Percentiles rank a stretch among this genome's conserved stretches.
phyloP scores from a whole-genome alignment of 257 asterid species.

The Buddleja alternifolia region DNA sequence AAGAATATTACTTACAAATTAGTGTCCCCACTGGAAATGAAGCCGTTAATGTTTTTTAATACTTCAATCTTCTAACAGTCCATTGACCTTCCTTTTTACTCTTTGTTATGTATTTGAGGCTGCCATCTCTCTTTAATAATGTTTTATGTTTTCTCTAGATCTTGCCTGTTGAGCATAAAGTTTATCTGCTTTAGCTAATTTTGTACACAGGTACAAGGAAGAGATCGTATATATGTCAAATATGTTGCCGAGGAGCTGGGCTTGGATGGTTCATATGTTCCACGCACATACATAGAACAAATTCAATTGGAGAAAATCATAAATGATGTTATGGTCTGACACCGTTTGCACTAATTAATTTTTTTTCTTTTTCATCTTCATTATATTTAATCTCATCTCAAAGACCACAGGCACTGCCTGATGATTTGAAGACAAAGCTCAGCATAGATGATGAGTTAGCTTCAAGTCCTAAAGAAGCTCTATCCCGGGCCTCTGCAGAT shows the following conservation, averaged over 20 bases:
- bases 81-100: constrained; percentile 9
- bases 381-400: constrained; percentile 30
- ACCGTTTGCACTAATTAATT: constrained; percentile 15
- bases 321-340: constrained; percentile 87
- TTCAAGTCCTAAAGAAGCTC: constrained; percentile 97
- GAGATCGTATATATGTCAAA: constrained; percentile 79
- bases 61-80: background rate
- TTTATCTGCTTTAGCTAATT: constrained; percentile 25
- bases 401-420: constrained; percentile 78
- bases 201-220: constrained; percentile 84
- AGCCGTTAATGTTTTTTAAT: constrained; percentile 6
- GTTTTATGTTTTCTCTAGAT: constrained; percentile 11
- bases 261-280: constrained; percentile 85
- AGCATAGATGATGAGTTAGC: constrained; percentile 87
- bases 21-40: background rate
- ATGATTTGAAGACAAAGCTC: constrained; percentile 88
- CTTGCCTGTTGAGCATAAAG: constrained; percentile 25
- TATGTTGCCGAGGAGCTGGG: constrained; percentile 78
- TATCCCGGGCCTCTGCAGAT: constrained; percentile 92
- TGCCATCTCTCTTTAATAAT: constrained; percentile 5
- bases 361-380: constrained; percentile 15
- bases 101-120: constrained; percentile 1
- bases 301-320: constrained; percentile 96
- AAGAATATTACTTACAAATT: background rate
- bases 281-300: constrained; percentile 96